Percentiles rank a stretch among this genome's conserved stretches.
These are phyloP conservation scores for Globisporangium uncinulatum DNA, from an alignment of 352 stramenopile genomes.

Conservation along the genomic window DNA sequence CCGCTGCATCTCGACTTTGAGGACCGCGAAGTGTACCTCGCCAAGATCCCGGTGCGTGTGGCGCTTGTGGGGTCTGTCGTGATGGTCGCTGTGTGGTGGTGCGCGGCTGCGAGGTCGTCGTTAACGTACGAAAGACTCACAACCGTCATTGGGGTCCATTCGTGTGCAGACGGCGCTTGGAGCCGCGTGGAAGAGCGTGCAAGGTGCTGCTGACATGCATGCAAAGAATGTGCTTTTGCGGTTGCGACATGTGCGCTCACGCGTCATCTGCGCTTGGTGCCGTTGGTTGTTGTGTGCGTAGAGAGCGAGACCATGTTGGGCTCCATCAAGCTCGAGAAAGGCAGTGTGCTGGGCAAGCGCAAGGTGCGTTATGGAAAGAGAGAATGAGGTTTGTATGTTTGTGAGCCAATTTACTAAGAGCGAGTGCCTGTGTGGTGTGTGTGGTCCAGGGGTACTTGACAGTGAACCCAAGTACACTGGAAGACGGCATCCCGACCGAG, in stretches of 20 bases:
- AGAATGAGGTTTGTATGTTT: too few relatives aligned
- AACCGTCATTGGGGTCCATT: too few relatives aligned
- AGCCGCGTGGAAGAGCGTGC: conserved; percentile 75
- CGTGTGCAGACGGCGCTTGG: conserved; percentile 66
- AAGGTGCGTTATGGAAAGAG: too few relatives aligned
- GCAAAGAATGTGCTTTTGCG: too few relatives aligned
- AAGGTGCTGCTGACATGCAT: conserved; percentile 53
- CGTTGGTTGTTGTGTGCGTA: conserved; percentile 20
- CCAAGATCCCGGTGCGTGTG: conserved; percentile 81
- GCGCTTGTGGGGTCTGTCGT: too few relatives aligned
- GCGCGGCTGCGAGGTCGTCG: too few relatives aligned
- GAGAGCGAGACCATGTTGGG: conserved; percentile 83
- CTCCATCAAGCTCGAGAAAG: conserved; percentile 82
- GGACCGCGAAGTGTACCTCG: conserved; percentile 83
- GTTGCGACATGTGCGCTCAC: too few relatives aligned
- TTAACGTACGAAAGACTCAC: too few relatives aligned
- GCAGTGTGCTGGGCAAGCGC: conserved; percentile 55
- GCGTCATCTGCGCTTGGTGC: too few relatives aligned
- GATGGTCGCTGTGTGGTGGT: too few relatives aligned
- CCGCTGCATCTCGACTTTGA: conserved; percentile 83
- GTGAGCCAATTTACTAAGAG: too few relatives aligned
- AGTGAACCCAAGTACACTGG: conserved; percentile 70
- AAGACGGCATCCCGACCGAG: conserved; percentile 73
- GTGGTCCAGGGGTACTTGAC: conserved; percentile 56
- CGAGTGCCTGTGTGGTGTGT: too few relatives aligned